A percentile compares a stretch with the other conserved stretches of the same genome.
phyloP scores from a whole-genome alignment of 208 protist genomes.

The Angomonas ambiguus region DNA sequence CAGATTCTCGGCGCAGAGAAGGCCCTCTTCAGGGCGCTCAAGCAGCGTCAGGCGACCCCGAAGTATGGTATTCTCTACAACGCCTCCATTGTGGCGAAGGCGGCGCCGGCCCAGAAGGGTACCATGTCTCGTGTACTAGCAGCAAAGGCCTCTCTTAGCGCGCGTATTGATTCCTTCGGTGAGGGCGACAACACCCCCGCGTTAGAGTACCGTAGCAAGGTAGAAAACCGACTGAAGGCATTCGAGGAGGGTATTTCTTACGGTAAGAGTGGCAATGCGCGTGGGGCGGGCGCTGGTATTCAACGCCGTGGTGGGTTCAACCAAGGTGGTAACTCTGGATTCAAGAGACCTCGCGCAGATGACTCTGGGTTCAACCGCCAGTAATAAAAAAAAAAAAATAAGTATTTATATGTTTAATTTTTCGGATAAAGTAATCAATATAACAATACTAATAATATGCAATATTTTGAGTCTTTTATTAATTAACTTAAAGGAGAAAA shows the following conservation, averaged over 20 bases:
- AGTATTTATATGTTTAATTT: too few relatives aligned
- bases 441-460: constrained; percentile 7
- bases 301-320: constrained; percentile 50
- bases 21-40: constrained; percentile 97
- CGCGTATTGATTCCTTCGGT: constrained; percentile 97
- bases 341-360: constrained; percentile 47
- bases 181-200: constrained; percentile 88
- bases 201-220: constrained; percentile 89
- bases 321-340: constrained; percentile 37
- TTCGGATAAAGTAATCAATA: neutral
- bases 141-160: constrained; percentile 96
- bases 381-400: constrained; percentile 1
- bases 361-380: constrained; percentile 18
- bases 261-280: constrained; percentile 83
- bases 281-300: constrained; percentile 56
- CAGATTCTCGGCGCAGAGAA: constrained; percentile 99
- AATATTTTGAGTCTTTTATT: neutral
- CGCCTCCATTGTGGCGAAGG: constrained; percentile 96
- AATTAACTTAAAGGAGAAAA: too few relatives aligned
- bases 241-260: constrained; percentile 90
- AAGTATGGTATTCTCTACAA: constrained; percentile 99
- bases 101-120: constrained; percentile 90
- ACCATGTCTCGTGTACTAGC: constrained; percentile 96
- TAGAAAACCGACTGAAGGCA: constrained; percentile 82
- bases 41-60: constrained; percentile 98